Evolutionary conservation across 305 asterid genomes (phyloP).

Genomic region (Solanum aculeatissimum): DNA sequence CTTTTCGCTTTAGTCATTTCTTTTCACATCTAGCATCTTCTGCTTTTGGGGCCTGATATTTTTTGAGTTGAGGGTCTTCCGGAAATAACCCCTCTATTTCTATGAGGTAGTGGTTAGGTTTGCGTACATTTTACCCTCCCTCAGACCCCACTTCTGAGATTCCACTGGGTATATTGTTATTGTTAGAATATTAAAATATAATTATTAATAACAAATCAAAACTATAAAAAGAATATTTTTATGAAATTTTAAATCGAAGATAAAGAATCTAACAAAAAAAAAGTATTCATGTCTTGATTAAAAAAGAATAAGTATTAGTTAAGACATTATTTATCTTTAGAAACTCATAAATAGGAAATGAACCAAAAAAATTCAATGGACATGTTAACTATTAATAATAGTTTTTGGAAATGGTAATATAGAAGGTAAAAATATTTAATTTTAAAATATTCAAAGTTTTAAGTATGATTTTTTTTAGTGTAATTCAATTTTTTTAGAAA

Average conservation of each 20-base stretch:
- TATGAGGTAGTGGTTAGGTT: too few relatives aligned
- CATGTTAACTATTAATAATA: not conserved
- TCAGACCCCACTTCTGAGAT: too few relatives aligned
- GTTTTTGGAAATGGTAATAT: not conserved
- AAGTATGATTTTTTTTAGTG: too few relatives aligned
- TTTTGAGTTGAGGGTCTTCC: too few relatives aligned
- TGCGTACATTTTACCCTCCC: too few relatives aligned
- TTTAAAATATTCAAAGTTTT: not conserved
- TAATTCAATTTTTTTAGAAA: not conserved
- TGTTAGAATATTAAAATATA: too few relatives aligned
- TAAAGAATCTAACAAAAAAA: too few relatives aligned
- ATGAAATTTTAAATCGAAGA: not conserved
- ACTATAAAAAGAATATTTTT: not conserved
- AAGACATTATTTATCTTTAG: not conserved
- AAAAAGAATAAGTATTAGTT: not conserved
- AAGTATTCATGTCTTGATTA: not conserved
- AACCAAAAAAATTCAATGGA: not conserved
- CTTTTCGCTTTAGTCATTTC: too few relatives aligned
- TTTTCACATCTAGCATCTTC: too few relatives aligned
- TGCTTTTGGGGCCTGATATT: too few relatives aligned
- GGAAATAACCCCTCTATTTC: fast-evolving
- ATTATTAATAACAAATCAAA: not conserved
- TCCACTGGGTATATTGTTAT: too few relatives aligned
- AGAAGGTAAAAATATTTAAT: not conserved
- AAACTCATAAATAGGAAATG: not conserved